A percentile compares a stretch with the other conserved stretches of the same genome.
Evolutionary conservation across 306 rosid species (phyloP).

Genomic region (Vigna mungo): DNA sequence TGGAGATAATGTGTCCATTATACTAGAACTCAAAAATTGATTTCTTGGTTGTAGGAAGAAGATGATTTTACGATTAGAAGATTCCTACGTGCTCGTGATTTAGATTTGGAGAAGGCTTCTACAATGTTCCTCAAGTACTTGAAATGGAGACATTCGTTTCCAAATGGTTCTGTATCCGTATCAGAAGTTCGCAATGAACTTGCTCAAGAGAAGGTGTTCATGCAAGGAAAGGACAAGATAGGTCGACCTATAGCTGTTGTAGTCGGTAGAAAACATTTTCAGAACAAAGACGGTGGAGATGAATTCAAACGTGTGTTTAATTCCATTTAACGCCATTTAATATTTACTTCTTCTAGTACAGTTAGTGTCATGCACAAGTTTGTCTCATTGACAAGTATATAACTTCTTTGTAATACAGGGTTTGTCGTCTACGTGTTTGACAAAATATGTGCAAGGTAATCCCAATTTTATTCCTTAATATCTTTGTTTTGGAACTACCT

Average conservation of each 20-base stretch:
- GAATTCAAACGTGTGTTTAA: slow-evolving; percentile 62
- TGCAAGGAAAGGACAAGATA: slow-evolving; percentile 59
- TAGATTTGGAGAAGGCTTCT: slow-evolving; percentile 56
- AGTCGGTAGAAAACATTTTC: slow-evolving; percentile 60
- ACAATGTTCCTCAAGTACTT: slow-evolving; percentile 59
- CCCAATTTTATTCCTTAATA: not conserved
- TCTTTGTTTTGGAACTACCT: not conserved
- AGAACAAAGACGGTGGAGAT: slow-evolving; percentile 49
- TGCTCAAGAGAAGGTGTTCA: slow-evolving; percentile 56
- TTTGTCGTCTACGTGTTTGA: slow-evolving; percentile 60
- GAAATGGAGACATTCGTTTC: slow-evolving; percentile 66
- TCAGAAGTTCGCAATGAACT: slow-evolving; percentile 56
- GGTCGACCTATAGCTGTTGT: slow-evolving; percentile 61
- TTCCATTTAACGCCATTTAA: not conserved
- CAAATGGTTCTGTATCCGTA: slow-evolving; percentile 54
- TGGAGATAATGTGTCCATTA: too few relatives aligned
- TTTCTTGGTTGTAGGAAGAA: slow-evolving; percentile 49
- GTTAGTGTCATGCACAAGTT: not conserved
- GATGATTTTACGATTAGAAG: slow-evolving; percentile 63
- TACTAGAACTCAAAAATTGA: too few relatives aligned
- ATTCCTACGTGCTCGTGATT: slow-evolving; percentile 62
- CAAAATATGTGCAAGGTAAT: slow-evolving; percentile 65
- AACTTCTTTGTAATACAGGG: slow-evolving; percentile 49
- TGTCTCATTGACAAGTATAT: not conserved
- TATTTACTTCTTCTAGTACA: not conserved